Evolutionary conservation across 257 asterid species (phyloP).

Genomic region (Solanum ossicruentum): DNA sequence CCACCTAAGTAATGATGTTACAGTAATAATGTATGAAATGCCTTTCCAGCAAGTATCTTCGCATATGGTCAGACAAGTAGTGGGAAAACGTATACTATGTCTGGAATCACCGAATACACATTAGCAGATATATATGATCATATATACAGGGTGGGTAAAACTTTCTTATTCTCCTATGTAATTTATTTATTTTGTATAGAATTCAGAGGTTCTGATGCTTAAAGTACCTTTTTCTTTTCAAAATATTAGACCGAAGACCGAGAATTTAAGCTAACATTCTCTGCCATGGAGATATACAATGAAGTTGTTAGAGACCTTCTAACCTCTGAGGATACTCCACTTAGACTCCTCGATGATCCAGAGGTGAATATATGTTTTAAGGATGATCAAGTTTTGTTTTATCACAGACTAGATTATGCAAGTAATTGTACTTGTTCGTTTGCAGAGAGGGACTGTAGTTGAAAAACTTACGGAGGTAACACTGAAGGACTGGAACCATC

Average conservation of each 20-base stretch:
- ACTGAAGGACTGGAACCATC: constrained; percentile 44
- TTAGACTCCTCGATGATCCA: constrained; percentile 91
- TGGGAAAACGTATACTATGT: constrained; percentile 60
- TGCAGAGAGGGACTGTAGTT: constrained; percentile 76
- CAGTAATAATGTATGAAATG: constrained; percentile 31
- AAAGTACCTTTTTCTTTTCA: neutral
- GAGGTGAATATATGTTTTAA: constrained; percentile 31
- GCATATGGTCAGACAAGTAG: constrained; percentile 73
- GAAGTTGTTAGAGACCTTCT: constrained; percentile 87
- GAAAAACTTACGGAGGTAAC: constrained; percentile 71
- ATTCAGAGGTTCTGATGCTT: neutral
- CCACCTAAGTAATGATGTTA: neutral
- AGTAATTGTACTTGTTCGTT: neutral
- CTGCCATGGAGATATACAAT: constrained; percentile 97
- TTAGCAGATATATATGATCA: constrained; percentile 40
- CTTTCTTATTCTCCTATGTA: neutral
- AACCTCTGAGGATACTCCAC: constrained; percentile 38
- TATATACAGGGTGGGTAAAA: constrained; percentile 17
- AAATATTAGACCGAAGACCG: constrained; percentile 23
- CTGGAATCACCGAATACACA: constrained; percentile 36
- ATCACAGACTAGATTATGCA: neutral
- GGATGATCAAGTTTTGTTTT: neutral
- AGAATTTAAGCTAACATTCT: constrained; percentile 49
- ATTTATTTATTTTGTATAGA: neutral
- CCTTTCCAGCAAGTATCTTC: constrained; percentile 52